Percentiles rank a stretch among this genome's conserved stretches.
Conservation (phyloP, 176 grass and related monocot genomes). For the Neostapfia colusana region DNA sequence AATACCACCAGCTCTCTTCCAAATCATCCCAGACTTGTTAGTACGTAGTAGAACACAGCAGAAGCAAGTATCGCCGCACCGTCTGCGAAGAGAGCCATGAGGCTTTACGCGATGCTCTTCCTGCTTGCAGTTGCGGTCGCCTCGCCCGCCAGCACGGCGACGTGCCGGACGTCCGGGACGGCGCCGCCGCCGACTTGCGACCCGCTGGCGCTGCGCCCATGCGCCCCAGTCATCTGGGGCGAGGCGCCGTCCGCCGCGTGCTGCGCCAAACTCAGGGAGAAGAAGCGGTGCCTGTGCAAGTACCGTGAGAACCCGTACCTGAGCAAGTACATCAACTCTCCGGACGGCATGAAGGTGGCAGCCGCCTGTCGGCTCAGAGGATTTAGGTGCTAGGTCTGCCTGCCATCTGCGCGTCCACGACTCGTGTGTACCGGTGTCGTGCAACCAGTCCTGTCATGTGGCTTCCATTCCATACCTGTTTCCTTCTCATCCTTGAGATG, state of each 20-base stretch:
- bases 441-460: neutral
- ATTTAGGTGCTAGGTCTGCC: constrained; percentile 28
- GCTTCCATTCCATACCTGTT: too few species aligned
- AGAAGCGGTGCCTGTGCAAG: constrained; percentile 69
- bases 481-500: too few species aligned
- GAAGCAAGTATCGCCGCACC: too few species aligned
- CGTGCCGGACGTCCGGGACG: constrained; percentile 4
- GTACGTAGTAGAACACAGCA: too few species aligned
- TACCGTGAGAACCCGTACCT: constrained; percentile 55
- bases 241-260: constrained; percentile 46
- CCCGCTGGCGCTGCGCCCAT: constrained; percentile 54
- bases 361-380: constrained; percentile 41
- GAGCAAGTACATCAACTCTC: constrained; percentile 54
- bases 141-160: constrained; percentile 1
- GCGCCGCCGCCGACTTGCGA: constrained; percentile 44
- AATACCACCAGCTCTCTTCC: constrained; percentile 6
- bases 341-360: constrained; percentile 55
- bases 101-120: neutral
- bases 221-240: constrained; percentile 47
- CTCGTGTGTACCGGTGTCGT: too few species aligned
- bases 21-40: neutral
- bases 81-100: constrained; percentile 40
- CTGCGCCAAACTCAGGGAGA: constrained; percentile 58
- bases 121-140: neutral
- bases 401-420: too few species aligned